A percentile compares a stretch with the other conserved stretches of the same genome.
Conservation (phyloP, 345 rosid species). For the Capsella bursapastoris region DNA sequence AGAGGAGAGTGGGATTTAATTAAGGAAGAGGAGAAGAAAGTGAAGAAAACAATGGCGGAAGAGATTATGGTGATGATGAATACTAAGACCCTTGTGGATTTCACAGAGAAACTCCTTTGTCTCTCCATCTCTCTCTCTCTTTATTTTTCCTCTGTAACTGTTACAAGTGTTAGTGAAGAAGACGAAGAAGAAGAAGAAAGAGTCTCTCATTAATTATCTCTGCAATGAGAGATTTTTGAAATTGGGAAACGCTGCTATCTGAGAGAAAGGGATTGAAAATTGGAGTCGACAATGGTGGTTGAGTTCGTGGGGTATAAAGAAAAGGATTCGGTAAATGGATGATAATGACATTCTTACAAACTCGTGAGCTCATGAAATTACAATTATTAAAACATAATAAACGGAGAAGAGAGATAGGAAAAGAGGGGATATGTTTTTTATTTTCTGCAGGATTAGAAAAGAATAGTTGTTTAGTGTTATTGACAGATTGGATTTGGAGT, state of each 20-base stretch:
- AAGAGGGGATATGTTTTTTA: constrained; percentile 29
- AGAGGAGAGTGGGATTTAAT: constrained; percentile 59
- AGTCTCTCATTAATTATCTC: not conserved
- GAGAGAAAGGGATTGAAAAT: constrained; percentile 4
- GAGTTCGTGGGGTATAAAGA: constrained; percentile 27
- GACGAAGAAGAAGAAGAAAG: not conserved
- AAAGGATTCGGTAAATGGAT: constrained; percentile 30
- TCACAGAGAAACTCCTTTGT: constrained; percentile 75
- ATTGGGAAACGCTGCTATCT: not conserved
- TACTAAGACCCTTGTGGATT: constrained; percentile 61
- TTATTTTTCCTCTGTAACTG: not conserved
- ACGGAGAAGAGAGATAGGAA: not conserved
- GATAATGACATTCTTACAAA: constrained; percentile 35
- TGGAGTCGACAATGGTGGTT: constrained; percentile 34
- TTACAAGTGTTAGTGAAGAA: not conserved
- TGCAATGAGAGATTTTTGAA: not conserved
- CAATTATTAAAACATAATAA: constrained; percentile 32
- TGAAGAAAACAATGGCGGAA: constrained; percentile 60
- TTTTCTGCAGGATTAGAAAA: not conserved
- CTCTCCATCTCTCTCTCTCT: constrained; percentile 62
- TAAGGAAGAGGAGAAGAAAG: constrained; percentile 59
- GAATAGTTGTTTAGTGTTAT: too few species aligned
- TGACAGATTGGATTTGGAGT: constrained; percentile 35
- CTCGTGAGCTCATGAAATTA: constrained; percentile 36
- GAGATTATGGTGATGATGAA: constrained; percentile 57